These are phyloP conservation scores for Eutrema salsugineum DNA, from an alignment of 441 rosid genomes.

Conservation along the genomic window DNA sequence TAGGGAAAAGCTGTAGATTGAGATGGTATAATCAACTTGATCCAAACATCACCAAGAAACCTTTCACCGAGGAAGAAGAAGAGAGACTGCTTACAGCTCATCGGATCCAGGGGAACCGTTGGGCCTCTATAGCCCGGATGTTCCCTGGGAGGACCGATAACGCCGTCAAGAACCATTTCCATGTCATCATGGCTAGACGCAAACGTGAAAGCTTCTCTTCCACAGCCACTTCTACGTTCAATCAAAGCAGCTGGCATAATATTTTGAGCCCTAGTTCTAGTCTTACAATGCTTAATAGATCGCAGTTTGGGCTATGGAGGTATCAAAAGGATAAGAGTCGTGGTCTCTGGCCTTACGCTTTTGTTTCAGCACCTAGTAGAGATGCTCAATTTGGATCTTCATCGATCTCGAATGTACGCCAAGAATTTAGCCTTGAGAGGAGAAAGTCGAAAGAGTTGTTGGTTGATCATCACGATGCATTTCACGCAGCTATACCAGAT, in stretches of 20 bases:
- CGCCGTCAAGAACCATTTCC: constrained; percentile 61
- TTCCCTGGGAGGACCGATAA: constrained; percentile 64
- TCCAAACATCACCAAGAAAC: constrained; percentile 49
- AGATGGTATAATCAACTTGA: constrained; percentile 71
- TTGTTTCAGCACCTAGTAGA: constrained; percentile 6
- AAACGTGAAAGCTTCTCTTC: constrained; percentile 35
- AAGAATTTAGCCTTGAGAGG: constrained; percentile 3
- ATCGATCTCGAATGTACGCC: constrained; percentile 1
- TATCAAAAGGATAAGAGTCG: constrained; percentile 12
- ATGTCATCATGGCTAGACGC: constrained; percentile 55
- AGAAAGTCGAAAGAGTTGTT: constrained; percentile 18
- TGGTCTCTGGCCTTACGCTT: constrained; percentile 21
- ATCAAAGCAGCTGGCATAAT: constrained; percentile 6
- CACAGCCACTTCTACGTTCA: constrained; percentile 11
- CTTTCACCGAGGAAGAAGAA: constrained; percentile 57
- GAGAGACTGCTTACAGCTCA: constrained; percentile 47
- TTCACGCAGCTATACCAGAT: not conserved
- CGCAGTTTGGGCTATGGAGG: constrained; percentile 28
- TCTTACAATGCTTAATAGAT: constrained; percentile 17
- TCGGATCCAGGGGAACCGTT: constrained; percentile 48
- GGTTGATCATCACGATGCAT: not conserved
- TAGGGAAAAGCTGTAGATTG: constrained; percentile 65
- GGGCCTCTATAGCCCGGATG: constrained; percentile 53
- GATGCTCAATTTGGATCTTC: constrained; percentile 27
- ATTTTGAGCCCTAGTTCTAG: constrained; percentile 19